Evolutionary conservation across 768 basidiomycete species (phyloP).

Genomic region (Trametopsis cervina): DNA sequence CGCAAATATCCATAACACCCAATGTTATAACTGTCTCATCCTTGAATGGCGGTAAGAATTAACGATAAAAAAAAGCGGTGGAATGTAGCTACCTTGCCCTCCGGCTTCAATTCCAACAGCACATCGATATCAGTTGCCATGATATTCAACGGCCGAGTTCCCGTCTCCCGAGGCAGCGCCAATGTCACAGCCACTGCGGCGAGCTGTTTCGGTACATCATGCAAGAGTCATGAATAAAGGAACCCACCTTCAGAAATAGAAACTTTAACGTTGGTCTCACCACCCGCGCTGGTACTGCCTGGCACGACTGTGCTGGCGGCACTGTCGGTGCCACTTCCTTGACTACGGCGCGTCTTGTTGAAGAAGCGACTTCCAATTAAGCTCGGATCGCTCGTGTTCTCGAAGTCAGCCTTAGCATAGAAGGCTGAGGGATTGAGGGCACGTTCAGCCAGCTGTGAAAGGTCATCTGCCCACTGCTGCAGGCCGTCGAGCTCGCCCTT

Average conservation of each 20-base stretch:
- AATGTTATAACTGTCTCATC: conserved; percentile 66
- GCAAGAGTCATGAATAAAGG: neutral
- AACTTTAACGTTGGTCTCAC: conserved; percentile 46
- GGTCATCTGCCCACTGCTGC: conserved; percentile 86
- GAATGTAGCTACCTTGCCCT: conserved; percentile 51
- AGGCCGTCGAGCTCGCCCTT: conserved; percentile 69
- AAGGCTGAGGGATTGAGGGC: conserved; percentile 20
- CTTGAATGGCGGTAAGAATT: conserved; percentile 28
- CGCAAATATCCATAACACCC: conserved; percentile 51
- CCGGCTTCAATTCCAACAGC: conserved; percentile 59
- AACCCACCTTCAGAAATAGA: conserved; percentile 31
- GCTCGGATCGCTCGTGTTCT: conserved; percentile 48
- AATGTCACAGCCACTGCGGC: conserved; percentile 37
- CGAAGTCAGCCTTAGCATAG: conserved; percentile 21
- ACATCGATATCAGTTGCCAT: conserved; percentile 55
- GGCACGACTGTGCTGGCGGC: conserved; percentile 17
- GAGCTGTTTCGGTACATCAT: too few species aligned
- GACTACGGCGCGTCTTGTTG: conserved; percentile 36
- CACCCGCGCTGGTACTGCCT: conserved; percentile 12
- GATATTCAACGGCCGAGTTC: conserved; percentile 43
- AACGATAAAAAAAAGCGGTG: neutral
- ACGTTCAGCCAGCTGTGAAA: conserved; percentile 62
- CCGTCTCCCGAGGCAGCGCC: conserved; percentile 38
- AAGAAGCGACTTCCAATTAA: conserved; percentile 81
- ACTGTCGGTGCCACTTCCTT: conserved; percentile 33